phyloP scores from a whole-genome alignment of 208 protist species.

The Crithidia thermophila region DNA sequence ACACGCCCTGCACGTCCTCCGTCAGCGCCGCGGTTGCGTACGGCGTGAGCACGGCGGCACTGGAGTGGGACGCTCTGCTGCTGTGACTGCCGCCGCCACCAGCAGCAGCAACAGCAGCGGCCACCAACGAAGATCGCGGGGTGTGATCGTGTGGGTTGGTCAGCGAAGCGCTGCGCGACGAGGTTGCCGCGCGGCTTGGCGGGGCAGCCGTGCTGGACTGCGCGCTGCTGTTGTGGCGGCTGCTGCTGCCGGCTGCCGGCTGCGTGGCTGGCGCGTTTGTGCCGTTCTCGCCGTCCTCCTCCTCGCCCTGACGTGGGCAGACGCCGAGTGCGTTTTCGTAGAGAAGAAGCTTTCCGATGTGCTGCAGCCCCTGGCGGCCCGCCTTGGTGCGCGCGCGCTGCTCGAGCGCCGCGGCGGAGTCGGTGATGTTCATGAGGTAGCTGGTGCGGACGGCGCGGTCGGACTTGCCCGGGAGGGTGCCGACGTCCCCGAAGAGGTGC shows the following conservation, averaged over 20 bases:
- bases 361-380: constrained; percentile 50
- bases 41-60: no score
- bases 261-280: neutral
- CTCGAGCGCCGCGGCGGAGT: constrained; percentile 59
- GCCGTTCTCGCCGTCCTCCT: neutral
- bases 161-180: constrained; percentile 6
- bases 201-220: neutral
- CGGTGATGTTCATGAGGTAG: constrained; percentile 82
- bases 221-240: neutral
- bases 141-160: no score
- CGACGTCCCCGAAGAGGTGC: constrained; percentile 68
- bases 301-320: neutral
- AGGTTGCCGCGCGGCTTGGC: neutral
- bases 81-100: no score
- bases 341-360: constrained; percentile 56
- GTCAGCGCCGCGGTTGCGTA: neutral
- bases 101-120: no score
- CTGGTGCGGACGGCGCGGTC: constrained; percentile 30
- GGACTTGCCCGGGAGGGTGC: constrained; percentile 35
- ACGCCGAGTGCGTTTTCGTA: constrained; percentile 30
- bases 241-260: neutral
- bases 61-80: no score
- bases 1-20: constrained; percentile 17
- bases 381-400: constrained; percentile 63
- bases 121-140: no score